Base-by-base conservation (phyloP, 2,329 filamentous ascomycete species). In the Ustilaginoidea virens region DNA sequence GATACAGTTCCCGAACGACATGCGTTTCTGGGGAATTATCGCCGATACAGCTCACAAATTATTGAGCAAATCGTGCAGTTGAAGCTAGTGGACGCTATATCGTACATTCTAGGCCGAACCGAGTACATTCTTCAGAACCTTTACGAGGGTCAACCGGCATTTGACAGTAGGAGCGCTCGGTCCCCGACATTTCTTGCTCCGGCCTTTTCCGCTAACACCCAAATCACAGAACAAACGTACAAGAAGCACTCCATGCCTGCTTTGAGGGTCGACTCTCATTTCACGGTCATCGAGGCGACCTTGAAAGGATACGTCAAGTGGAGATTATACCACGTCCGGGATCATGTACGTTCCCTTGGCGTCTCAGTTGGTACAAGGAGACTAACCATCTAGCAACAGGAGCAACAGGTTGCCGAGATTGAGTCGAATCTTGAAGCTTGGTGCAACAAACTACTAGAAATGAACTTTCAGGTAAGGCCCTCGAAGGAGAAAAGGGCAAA, bases 1-100 rank as follows among this genome's bases (percentile, higher is more conserved):
- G 90, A 98, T 45, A 96, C 87, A 0, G 63, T 87, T 13, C 90
- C 90, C 0, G 90, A 98, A 49, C 71, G 85, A 15, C 90, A 98
- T 53, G 83, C 85, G 1, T 98, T 98, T 49, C 66, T 96, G 8
- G 85, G 87, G 4, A 96, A 98, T 46, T 98, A 98, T 51, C 69
- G 90, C 22, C 71, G 90, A 34, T 96, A 93, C 45, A 90, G 85
- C 49, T 74, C 76, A 3, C 77, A 81, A 34, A 70, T 94, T 16
- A 83, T 98, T 31, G 87, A 96, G 52, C 69, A 69, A 11, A 82
- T 96, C 37, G 83, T 92, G 14, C 69, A 80, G 39, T 69, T 80
- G 40, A 80, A 82, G 41, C 74, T 86, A 3, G 70, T 80, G 28
- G 86, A 94, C 36, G 87, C 87, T 1, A 74, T 96, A 38, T 70